Conservation (phyloP, 2,329 filamentous ascomycete species). For the Diplodia sapinea region DNA sequence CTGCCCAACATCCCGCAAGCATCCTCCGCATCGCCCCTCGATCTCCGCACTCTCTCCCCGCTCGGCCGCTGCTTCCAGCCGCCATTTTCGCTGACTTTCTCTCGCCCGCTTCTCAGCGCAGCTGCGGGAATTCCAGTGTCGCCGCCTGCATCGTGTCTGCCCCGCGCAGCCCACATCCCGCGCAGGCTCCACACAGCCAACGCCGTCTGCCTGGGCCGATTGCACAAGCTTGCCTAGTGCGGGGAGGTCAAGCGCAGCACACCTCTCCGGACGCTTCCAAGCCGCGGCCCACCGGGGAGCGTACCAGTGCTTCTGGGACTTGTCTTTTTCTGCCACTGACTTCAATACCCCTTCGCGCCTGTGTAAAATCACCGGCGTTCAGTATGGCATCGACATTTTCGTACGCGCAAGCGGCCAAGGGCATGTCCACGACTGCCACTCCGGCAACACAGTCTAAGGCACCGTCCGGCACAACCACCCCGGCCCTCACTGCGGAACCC, state of each 20-base stretch:
- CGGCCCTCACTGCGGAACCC: conserved; percentile 48
- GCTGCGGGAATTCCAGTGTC: conserved; percentile 25
- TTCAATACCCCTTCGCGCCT: conserved; percentile 25
- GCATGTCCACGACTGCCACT: conserved; percentile 61
- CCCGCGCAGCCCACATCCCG: conserved; percentile 24
- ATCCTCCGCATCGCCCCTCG: neutral
- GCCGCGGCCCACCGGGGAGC: conserved; percentile 10
- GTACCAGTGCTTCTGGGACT: conserved; percentile 11
- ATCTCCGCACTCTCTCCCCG: neutral
- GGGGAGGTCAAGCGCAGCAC: conserved; percentile 46
- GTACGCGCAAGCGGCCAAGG: conserved; percentile 94
- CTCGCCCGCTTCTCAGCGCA: conserved; percentile 13
- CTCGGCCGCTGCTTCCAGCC: neutral
- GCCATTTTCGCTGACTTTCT: conserved; percentile 24
- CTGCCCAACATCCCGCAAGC: neutral
- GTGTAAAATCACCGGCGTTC: conserved; percentile 18
- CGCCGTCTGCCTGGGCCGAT: conserved; percentile 25
- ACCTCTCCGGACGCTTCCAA: conserved; percentile 47
- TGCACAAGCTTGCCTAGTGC: conserved; percentile 40
- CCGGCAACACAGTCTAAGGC: conserved; percentile 54
- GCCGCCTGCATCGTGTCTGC: conserved; percentile 23
- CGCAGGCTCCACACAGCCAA: conserved; percentile 20
- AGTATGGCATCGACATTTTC: conserved; percentile 68
- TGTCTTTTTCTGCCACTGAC: conserved; percentile 18
- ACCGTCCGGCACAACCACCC: conserved; percentile 50